Percentiles rank a stretch among this genome's conserved stretches.
phyloP scores from a whole-genome alignment of 2,329 filamentous ascomycete species.

The Calonectria hawksworthii region DNA sequence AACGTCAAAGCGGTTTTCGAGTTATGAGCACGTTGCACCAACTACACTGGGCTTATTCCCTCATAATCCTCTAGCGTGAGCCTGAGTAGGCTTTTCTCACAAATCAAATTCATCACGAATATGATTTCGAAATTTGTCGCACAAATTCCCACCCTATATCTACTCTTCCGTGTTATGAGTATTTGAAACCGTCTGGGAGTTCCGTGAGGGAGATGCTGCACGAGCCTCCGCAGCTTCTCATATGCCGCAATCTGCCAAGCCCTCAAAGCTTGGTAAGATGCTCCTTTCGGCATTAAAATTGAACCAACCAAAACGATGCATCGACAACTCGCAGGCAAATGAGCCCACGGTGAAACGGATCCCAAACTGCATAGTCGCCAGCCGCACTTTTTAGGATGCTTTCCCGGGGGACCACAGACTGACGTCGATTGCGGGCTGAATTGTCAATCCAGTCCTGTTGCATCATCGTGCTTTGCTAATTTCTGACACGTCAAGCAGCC shows the following conservation, averaged over 20 bases:
- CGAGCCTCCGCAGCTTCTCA: background rate
- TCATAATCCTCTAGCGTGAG: background rate
- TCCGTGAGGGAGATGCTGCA: background rate
- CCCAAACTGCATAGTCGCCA: background rate
- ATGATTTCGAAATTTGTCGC: background rate
- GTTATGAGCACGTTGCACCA: background rate
- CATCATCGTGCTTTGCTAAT: background rate
- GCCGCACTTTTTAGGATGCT: background rate
- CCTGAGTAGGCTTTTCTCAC: background rate
- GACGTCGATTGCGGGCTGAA: background rate
- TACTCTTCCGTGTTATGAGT: background rate
- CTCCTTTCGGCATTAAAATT: background rate
- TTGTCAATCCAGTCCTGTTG: background rate
- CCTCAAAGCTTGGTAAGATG: background rate
- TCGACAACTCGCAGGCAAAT: too few relatives aligned
- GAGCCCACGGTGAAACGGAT: background rate
- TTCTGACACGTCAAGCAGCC: constrained; percentile 5
- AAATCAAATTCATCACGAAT: background rate
- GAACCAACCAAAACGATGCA: background rate
- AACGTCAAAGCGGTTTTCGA: background rate
- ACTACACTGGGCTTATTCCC: background rate
- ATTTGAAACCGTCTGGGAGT: background rate
- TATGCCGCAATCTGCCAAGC: background rate
- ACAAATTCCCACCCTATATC: background rate
- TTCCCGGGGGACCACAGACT: background rate